A percentile compares a stretch with the other conserved stretches of the same genome.
phyloP scores from a whole-genome alignment of 768 basidiomycete genomes.

The Mycena polygramma region DNA sequence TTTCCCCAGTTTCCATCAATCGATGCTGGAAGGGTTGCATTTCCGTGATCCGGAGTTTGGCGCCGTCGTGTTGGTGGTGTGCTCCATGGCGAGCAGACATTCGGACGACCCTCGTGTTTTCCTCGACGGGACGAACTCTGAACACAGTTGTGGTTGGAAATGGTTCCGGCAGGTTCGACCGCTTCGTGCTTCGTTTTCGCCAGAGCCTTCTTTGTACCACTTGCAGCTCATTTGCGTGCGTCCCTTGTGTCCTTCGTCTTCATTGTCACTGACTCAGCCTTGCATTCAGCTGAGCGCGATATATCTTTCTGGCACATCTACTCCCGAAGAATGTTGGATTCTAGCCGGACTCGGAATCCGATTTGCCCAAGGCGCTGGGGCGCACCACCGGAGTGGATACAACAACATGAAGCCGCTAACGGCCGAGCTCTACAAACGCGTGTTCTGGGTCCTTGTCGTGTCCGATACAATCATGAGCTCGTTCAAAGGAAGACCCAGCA shows the following conservation, averaged over 20 bases:
- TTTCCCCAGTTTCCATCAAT: conserved; percentile 69
- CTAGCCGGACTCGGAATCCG: conserved; percentile 70
- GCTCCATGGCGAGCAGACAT: conserved; percentile 73
- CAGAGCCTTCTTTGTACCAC: conserved; percentile 72
- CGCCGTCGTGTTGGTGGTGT: conserved; percentile 71
- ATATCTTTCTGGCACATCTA: conserved; percentile 45
- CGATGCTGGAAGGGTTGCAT: conserved; percentile 61
- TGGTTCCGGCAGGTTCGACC: conserved; percentile 73
- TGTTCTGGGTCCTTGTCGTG: conserved; percentile 60
- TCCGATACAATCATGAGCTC: conserved; percentile 53
- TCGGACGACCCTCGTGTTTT: conserved; percentile 61
- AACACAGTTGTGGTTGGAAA: conserved; percentile 69
- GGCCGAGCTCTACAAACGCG: conserved; percentile 72
- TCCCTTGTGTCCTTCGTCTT: neutral
- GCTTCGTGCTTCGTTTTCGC: conserved; percentile 67
- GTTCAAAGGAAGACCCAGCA: conserved; percentile 72
- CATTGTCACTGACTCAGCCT: neutral
- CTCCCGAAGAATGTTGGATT: conserved; percentile 66
- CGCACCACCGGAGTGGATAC: conserved; percentile 60
- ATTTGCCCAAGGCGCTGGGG: conserved; percentile 70
- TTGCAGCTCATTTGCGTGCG: conserved; percentile 75
- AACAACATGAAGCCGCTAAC: conserved; percentile 50
- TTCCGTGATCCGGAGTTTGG: conserved; percentile 64
- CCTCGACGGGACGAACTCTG: conserved; percentile 49
- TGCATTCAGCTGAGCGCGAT: conserved; percentile 41